Evolutionary conservation across 2,329 filamentous ascomycete species (phyloP), one percentile per base, ranked within the genome.

Genomic region (Elsinoe australis): DNA sequence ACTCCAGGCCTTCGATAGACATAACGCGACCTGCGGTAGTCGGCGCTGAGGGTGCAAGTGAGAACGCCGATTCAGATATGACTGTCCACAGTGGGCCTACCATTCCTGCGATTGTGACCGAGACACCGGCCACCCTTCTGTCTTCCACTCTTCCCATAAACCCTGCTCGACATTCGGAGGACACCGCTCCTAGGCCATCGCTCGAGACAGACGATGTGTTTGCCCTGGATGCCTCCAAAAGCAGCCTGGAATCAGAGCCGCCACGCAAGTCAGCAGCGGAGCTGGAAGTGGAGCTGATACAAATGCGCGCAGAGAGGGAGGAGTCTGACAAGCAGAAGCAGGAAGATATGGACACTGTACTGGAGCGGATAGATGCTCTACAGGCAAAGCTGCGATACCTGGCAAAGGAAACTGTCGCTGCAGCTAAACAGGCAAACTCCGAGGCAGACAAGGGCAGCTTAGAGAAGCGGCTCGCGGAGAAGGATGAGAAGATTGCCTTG

Each of bases 351-450:
- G 81, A 92, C 58, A 76, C 76, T 41, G 87, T 95, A 53, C 76
- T 90, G 5, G 92, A 98, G 66, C 81, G 85, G 28, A 92, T 95
- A 49, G 92, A 98, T 69, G 85, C 89, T 3, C 69, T 98, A 1
- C 87, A 96, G 63, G 80, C 87, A 5, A 96, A 98, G 61, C 70
- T 98, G 21, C 83, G 89, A 55, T 95, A 94, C 59, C 71, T 98
- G 9, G 82, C 89, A 2, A 83, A 83, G 52, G 85, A 89, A 59
- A 82, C 85, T 9, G 79, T 84, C 0, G 83, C 89, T 24, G 74
- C 82, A 0, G 87, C 92, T 1, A 83, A 82, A 59, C 78, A 80
- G 55, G 75, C 80, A 5, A 80, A 79, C 2, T 68, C 74, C n/a
- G 69, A 74, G 18, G 79, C 83, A 1, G 69, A 76, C 2, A 61